phyloP scores from a whole-genome alignment of 2,329 filamentous ascomycete genomes.

The Colletotrichum euphorbiae region DNA sequence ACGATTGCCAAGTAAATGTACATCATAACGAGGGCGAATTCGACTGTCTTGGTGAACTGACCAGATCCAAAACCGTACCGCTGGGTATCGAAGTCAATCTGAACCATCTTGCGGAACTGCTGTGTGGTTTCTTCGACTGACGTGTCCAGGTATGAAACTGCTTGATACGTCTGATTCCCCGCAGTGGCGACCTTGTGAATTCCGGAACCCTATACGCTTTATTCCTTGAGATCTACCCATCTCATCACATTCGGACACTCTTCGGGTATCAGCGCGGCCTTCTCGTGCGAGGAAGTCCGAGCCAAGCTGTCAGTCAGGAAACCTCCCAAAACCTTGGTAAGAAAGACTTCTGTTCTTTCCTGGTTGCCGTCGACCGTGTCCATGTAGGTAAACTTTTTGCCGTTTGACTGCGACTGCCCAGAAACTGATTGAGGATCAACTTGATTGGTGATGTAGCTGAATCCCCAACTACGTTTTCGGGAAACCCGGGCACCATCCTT shows the following conservation, averaged over 20 bases:
- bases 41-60: neutral
- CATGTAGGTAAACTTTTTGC: neutral
- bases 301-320: too few species aligned
- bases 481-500: neutral
- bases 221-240: conserved; percentile 11
- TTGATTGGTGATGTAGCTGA: neutral
- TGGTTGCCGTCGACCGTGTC: neutral
- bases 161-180: neutral
- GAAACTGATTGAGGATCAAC: neutral
- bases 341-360: neutral
- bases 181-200: neutral
- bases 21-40: conserved; percentile 6
- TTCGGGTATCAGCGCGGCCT: neutral
- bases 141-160: neutral
- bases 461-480: neutral
- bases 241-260: neutral
- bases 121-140: neutral
- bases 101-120: neutral
- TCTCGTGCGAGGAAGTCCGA: neutral
- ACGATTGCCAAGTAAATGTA: conserved; percentile 21
- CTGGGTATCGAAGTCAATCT: neutral
- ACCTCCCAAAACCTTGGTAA: too few species aligned
- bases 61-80: conserved; percentile 26
- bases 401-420: neutral
- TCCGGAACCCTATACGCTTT: neutral